Evolutionary conservation across 179 eudicot genomes (phyloP).

Genomic region (Silene noctiflora): DNA sequence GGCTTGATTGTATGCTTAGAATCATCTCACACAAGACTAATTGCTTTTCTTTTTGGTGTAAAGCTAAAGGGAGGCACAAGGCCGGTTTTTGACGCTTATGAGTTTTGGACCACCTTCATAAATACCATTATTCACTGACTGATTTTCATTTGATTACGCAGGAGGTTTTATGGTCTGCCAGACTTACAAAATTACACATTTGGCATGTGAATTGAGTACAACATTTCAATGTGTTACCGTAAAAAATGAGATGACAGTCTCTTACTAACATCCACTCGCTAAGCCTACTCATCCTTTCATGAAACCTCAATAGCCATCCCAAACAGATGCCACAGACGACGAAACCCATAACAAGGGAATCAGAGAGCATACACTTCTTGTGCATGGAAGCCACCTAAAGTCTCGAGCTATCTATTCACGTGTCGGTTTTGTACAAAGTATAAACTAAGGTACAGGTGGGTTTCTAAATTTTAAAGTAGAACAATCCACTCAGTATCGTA

Average conservation of each 20-base stretch:
- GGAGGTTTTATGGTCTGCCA: not conserved
- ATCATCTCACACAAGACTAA: too few relatives aligned
- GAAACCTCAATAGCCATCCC: not conserved
- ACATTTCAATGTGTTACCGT: not conserved
- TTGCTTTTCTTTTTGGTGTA: too few relatives aligned
- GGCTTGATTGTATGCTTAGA: too few relatives aligned
- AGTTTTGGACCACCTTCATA: too few relatives aligned
- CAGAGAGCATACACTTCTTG: not conserved
- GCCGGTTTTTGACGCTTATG: too few relatives aligned
- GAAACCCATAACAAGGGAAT: not conserved
- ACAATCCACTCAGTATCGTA: not conserved
- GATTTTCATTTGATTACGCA: not conserved
- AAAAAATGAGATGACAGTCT: not conserved
- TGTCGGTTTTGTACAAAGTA: not conserved
- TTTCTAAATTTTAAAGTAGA: not conserved
- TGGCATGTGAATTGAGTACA: slow-evolving; percentile 3
- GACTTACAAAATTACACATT: not conserved
- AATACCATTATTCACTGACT: too few relatives aligned
- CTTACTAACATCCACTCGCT: not conserved
- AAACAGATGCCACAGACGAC: not conserved
- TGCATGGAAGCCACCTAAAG: not conserved
- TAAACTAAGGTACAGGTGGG: not conserved
- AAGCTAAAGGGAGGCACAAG: too few relatives aligned
- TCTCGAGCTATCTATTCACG: not conserved
- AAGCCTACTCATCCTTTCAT: slow-evolving; percentile 1